Evolutionary conservation across 2,329 filamentous ascomycete species (phyloP).

Genomic region (Fusarium sp.): DNA sequence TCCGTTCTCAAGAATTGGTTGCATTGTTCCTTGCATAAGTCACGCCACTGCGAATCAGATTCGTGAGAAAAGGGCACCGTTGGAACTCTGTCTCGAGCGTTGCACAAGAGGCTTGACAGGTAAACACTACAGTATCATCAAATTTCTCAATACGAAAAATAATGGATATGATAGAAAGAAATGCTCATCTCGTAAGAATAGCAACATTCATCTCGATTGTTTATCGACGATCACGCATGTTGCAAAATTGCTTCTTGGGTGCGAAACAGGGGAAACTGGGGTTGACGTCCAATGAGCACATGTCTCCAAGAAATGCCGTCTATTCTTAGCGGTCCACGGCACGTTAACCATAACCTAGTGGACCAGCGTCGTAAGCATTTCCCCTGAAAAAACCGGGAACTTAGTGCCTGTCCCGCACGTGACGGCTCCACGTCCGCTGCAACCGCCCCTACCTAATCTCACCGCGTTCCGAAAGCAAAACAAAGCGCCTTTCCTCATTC

Average conservation of each 20-base stretch:
- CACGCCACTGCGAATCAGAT: slow-evolving; percentile 8
- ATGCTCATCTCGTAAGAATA: slow-evolving; percentile 11
- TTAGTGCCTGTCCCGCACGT: slow-evolving; percentile 36
- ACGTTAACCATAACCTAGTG: slow-evolving; percentile 27
- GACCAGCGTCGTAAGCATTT: slow-evolving; percentile 39
- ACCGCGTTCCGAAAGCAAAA: slow-evolving; percentile 41
- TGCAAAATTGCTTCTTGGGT: slow-evolving; percentile 41
- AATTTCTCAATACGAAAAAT: slow-evolving; percentile 22
- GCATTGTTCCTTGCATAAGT: slow-evolving; percentile 37
- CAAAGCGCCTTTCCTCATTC: slow-evolving; percentile 32
- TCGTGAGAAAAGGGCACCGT: not conserved
- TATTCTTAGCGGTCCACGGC: slow-evolving; percentile 41
- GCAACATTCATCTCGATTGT: slow-evolving; percentile 31
- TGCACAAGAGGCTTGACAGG: slow-evolving; percentile 4
- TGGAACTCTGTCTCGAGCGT: not conserved
- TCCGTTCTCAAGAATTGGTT: slow-evolving; percentile 6
- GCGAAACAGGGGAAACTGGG: slow-evolving; percentile 42
- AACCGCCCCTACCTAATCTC: slow-evolving; percentile 41
- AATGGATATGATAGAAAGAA: not conserved
- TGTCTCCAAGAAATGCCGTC: slow-evolving; percentile 15
- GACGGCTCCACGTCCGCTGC: slow-evolving; percentile 29
- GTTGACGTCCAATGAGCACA: slow-evolving; percentile 33
- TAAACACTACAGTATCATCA: slow-evolving; percentile 2
- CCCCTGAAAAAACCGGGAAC: slow-evolving; percentile 44
- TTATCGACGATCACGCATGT: slow-evolving; percentile 36